Conservation (phyloP, 768 basidiomycete genomes). For the Amanita jacksonii region DNA sequence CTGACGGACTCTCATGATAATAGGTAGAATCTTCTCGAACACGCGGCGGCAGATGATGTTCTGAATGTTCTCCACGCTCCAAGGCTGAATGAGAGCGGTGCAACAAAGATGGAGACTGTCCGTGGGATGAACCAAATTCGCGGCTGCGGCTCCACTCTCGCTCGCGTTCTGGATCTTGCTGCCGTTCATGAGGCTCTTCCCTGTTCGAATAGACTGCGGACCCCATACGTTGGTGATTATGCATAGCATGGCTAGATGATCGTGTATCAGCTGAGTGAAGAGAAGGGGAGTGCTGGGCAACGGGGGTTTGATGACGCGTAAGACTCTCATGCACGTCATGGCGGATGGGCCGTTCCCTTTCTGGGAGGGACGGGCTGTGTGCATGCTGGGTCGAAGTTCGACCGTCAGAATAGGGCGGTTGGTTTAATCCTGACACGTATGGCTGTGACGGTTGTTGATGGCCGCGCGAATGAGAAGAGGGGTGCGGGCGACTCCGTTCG, state of each 20-base stretch:
- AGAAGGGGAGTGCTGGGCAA: conserved; percentile 26
- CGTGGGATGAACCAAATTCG: conserved; percentile 21
- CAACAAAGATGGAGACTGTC: conserved; percentile 33
- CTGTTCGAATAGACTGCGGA: conserved; percentile 49
- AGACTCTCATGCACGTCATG: conserved; percentile 39
- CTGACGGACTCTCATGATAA: conserved; percentile 23
- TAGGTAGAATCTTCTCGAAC: conserved; percentile 29
- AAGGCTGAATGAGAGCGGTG: conserved; percentile 25
- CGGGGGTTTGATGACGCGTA: conserved; percentile 22
- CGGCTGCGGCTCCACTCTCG: conserved; percentile 35
- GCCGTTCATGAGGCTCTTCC: conserved; percentile 42
- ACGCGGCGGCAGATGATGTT: conserved; percentile 23
- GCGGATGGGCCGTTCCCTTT: conserved; percentile 37
- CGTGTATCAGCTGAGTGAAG: conserved; percentile 26
- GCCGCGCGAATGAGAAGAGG: conserved; percentile 42
- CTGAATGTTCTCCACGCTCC: conserved; percentile 23
- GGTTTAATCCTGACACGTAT: conserved; percentile 27
- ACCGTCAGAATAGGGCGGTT: conserved; percentile 41
- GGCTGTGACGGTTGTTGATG: conserved; percentile 31
- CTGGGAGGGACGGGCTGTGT: conserved; percentile 42
- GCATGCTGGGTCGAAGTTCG: conserved; percentile 34
- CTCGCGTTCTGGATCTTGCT: conserved; percentile 30
- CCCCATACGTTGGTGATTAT: conserved; percentile 60
- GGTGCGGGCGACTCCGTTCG: conserved; percentile 24
- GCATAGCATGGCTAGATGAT: conserved; percentile 34